Conservation (phyloP, 2,329 filamentous ascomycete species). For the Orbilia javanica region DNA sequence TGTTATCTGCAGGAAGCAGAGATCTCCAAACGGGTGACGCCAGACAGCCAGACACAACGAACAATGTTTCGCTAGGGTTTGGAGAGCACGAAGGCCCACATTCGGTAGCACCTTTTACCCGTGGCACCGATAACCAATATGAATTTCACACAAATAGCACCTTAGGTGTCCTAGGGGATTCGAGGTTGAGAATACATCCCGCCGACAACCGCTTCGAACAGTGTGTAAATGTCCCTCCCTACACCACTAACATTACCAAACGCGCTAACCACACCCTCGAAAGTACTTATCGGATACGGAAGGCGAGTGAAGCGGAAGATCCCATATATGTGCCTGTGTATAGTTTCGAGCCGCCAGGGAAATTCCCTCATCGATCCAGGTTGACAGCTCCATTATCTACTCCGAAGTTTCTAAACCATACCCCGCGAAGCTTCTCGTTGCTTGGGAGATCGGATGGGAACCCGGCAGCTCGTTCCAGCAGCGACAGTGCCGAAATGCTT, state of each 20-base stretch:
- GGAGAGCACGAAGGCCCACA: neutral
- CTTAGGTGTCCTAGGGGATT: constrained; percentile 11
- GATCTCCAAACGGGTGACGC: constrained; percentile 1
- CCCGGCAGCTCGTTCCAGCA: constrained; percentile 32
- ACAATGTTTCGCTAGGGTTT: constrained; percentile 8
- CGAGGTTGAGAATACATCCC: constrained; percentile 36
- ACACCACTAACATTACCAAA: neutral
- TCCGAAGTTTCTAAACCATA: constrained; percentile 44
- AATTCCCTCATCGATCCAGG: constrained; percentile 46
- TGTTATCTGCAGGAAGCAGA: constrained; percentile 25
- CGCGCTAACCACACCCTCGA: neutral
- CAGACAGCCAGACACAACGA: neutral
- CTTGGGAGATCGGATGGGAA: constrained; percentile 19
- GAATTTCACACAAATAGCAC: constrained; percentile 3
- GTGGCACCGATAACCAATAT: neutral
- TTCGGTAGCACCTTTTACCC: neutral
- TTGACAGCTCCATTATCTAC: constrained; percentile 35
- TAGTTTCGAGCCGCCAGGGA: constrained; percentile 47
- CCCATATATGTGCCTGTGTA: constrained; percentile 52
- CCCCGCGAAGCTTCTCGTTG: constrained; percentile 43
- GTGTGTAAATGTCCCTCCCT: constrained; percentile 1
- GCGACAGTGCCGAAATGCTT: constrained; percentile 47
- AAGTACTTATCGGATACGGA: constrained; percentile 49
- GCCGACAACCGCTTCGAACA: constrained; percentile 55
- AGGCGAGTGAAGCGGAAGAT: constrained; percentile 33